Evolutionary conservation across 1,284 basidiomycete species (phyloP), one percentile per base, ranked within the genome.

Genomic region (Trametes sp.): DNA sequence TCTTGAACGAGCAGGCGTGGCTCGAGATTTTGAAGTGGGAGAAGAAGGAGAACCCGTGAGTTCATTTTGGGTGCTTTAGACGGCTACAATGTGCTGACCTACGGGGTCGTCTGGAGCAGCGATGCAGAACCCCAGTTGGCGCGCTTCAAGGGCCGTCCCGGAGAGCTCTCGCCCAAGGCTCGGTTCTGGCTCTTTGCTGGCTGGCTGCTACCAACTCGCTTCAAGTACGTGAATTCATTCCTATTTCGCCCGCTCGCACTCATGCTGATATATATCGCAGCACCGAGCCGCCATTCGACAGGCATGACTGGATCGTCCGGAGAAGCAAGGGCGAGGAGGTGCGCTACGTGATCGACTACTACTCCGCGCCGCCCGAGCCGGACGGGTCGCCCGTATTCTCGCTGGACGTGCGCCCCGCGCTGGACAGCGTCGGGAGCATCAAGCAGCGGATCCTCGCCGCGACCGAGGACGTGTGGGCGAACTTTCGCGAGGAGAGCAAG

Each of bases 301-400:
- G 97, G n/a, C 98, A 99, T 76, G 97, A 99, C 80, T 99, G 98
- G 98, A 80, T 98, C 55, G 85, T 99, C 61, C 89, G 91, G 38
- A 88, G 96, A 54, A 86, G 87, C 36, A 80, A 80, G 60, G 88
- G 87, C 49, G 87, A 90, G 73, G 88, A 92, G 75, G 89, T 95
- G 53, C 92, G 95, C 74, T 98, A 98, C 77, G 92, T 98, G 46
- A 98, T 98, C 71, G 96, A 98, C 81, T 98, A 98, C 78, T 98
- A 98, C 77, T 92, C 92, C 54, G 94, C 93, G 0, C 92, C 94
- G 3, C 86, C 89, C 1, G 89, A 96, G 64, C 83, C 87, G 29
- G 90, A 96, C 68, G 96, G 95, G 16, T 92, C 91, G 56, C 95
- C 95, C 28, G 94, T 95, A 14, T 98, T 98, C 77, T 90, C 90